Percentiles rank a stretch among this genome's conserved stretches.
These are phyloP conservation scores for Phialocephala subalpina DNA, from an alignment of 2,329 filamentous ascomycete species.

Conservation along the genomic window DNA sequence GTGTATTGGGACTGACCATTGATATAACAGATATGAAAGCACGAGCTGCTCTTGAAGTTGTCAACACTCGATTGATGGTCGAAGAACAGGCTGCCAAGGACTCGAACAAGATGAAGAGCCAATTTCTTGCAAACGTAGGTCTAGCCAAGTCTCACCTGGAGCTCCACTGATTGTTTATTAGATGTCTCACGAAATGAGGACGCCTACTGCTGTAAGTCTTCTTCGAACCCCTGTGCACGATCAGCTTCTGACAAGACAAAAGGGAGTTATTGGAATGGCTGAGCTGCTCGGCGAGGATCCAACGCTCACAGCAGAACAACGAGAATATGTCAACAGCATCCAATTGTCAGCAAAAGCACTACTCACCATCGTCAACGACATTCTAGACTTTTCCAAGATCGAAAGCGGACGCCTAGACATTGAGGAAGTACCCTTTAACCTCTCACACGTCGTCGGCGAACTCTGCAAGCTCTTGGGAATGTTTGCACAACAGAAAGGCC, in stretches of 20 bases:
- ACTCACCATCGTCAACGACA: slow-evolving; percentile 71
- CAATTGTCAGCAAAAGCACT: slow-evolving; percentile 37
- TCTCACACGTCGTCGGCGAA: slow-evolving; percentile 45
- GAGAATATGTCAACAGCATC: slow-evolving; percentile 37
- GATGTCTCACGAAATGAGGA: slow-evolving; percentile 41
- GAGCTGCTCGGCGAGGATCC: slow-evolving; percentile 37
- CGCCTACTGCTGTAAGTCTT: slow-evolving; percentile 35
- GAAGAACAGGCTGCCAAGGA: slow-evolving; percentile 39
- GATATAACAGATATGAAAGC: slow-evolving; percentile 38
- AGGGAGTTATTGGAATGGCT: slow-evolving; percentile 40
- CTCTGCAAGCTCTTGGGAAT: slow-evolving; percentile 75
- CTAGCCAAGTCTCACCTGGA: background rate
- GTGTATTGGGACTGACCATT: slow-evolving; percentile 37
- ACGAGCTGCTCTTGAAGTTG: slow-evolving; percentile 33
- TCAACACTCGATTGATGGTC: slow-evolving; percentile 33
- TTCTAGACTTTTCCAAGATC: slow-evolving; percentile 76
- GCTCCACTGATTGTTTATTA: slow-evolving; percentile 13
- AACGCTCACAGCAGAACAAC: slow-evolving; percentile 32
- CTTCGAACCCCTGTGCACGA: background rate
- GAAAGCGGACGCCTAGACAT: slow-evolving; percentile 78
- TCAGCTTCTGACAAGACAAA: slow-evolving; percentile 6
- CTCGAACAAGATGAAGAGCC: slow-evolving; percentile 37
- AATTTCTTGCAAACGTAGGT: slow-evolving; percentile 39
- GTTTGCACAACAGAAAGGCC: slow-evolving; percentile 60
- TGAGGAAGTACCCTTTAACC: slow-evolving; percentile 71